These are phyloP conservation scores for Claviceps maximensis DNA, from an alignment of 2,329 filamentous ascomycete species.

Conservation along the genomic window DNA sequence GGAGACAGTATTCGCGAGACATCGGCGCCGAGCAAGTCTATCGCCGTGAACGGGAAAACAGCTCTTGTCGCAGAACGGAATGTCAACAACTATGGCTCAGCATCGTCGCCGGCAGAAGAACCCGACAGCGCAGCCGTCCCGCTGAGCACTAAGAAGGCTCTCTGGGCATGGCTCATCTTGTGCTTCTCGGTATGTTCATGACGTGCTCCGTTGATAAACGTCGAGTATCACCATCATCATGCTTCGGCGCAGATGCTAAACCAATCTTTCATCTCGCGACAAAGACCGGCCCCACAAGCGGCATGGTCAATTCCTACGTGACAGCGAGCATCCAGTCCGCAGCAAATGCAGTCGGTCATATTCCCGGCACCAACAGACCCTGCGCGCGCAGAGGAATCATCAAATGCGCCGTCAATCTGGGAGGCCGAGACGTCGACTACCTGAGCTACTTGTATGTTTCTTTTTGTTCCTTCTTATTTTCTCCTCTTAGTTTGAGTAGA, in stretches of 20 bases:
- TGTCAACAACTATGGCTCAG: background rate
- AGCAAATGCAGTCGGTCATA: slow-evolving; percentile 9
- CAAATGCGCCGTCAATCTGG: slow-evolving; percentile 10
- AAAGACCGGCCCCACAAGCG: slow-evolving; percentile 9
- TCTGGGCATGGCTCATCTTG: slow-evolving; percentile 11
- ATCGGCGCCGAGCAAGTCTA: background rate
- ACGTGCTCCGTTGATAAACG: background rate
- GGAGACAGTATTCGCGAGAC: background rate
- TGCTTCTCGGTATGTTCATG: slow-evolving; percentile 9
- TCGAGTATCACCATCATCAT: too few relatives aligned
- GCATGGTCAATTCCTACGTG: slow-evolving; percentile 11
- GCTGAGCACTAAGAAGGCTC: slow-evolving; percentile 6
- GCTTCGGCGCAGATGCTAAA: too few relatives aligned
- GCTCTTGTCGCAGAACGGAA: background rate
- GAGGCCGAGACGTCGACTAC: slow-evolving; percentile 10
- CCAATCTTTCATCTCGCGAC: too few relatives aligned
- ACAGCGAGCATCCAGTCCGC: slow-evolving; percentile 11
- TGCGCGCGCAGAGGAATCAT: slow-evolving; percentile 10
- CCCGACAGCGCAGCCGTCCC: slow-evolving; percentile 1
- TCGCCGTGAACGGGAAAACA: background rate
- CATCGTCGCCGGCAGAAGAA: background rate
- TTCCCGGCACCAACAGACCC: slow-evolving; percentile 9
- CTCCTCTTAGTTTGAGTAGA: too few relatives aligned
- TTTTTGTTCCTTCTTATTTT: background rate
- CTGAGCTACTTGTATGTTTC: slow-evolving; percentile 10